These are phyloP conservation scores for Lactarius hatsudake DNA, from an alignment of 768 basidiomycete genomes.

Conservation along the genomic window DNA sequence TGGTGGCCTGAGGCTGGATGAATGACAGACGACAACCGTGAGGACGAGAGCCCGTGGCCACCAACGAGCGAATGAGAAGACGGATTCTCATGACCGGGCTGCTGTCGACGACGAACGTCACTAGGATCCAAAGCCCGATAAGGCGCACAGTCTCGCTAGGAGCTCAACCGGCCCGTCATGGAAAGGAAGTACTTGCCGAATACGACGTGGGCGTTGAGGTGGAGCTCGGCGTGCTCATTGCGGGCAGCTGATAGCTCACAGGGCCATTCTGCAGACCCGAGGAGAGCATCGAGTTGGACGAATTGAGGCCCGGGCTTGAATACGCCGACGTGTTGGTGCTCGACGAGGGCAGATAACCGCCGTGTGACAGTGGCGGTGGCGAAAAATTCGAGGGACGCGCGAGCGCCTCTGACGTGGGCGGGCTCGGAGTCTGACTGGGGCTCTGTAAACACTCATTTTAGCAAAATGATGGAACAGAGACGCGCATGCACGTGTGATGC, in stretches of 20 bases:
- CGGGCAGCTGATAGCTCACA: slow-evolving; percentile 20
- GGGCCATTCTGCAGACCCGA: slow-evolving; percentile 22
- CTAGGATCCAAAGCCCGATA: slow-evolving; percentile 52
- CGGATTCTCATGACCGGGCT: slow-evolving; percentile 62
- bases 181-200: slow-evolving; percentile 73
- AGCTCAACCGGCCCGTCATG: slow-evolving; percentile 34
- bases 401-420: slow-evolving; percentile 32
- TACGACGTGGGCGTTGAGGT: slow-evolving; percentile 46
- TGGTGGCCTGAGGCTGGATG: slow-evolving; percentile 43
- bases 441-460: slow-evolving; percentile 14
- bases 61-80: slow-evolving; percentile 37
- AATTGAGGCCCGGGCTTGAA: slow-evolving; percentile 24
- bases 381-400: slow-evolving; percentile 24
- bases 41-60: slow-evolving; percentile 19
- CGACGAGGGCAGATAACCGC: slow-evolving; percentile 23
- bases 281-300: slow-evolving; percentile 22
- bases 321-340: slow-evolving; percentile 24
- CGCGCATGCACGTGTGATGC: not conserved
- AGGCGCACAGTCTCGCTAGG: slow-evolving; percentile 35
- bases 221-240: slow-evolving; percentile 23
- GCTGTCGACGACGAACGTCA: slow-evolving; percentile 59
- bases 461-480: not conserved
- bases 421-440: slow-evolving; percentile 32
- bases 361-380: slow-evolving; percentile 27
- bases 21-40: slow-evolving; percentile 12